phyloP scores from a whole-genome alignment of 2,329 filamentous ascomycete genomes.

The Fusarium phyllophilum region DNA sequence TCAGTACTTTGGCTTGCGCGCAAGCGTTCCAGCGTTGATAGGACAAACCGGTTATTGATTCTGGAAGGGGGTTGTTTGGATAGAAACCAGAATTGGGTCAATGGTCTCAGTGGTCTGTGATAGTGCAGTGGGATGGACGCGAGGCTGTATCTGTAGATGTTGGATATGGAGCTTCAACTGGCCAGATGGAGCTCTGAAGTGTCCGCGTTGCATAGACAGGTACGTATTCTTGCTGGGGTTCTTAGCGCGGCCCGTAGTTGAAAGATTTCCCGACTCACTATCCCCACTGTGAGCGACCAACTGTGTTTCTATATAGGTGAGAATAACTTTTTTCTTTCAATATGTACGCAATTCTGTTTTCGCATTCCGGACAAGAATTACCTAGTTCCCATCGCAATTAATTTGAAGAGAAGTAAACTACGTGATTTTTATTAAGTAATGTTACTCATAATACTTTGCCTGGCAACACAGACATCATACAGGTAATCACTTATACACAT shows the following conservation, averaged over 20 bases:
- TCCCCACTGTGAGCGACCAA: conserved; percentile 2
- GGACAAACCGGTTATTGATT: conserved; percentile 5
- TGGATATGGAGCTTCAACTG: conserved; percentile 39
- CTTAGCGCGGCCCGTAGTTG: conserved; percentile 20
- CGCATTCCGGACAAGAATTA: background rate
- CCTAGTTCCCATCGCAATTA: background rate
- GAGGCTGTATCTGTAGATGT: conserved; percentile 24
- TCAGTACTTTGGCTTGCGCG: conserved; percentile 20
- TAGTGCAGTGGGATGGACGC: background rate
- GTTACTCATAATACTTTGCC: background rate
- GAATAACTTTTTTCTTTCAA: background rate
- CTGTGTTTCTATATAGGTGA: background rate
- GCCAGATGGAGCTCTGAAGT: conserved; percentile 45
- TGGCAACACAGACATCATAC: background rate
- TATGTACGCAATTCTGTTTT: background rate
- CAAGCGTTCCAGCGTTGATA: background rate
- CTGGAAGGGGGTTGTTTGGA: too few relatives aligned
- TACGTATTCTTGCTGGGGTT: conserved; percentile 37
- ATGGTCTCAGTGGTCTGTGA: background rate
- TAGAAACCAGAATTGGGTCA: background rate
- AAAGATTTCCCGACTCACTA: conserved; percentile 14
- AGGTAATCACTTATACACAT: background rate
- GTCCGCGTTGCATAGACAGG: conserved; percentile 8
- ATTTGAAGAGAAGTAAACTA: background rate
- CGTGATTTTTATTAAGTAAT: too few relatives aligned